Evolutionary conservation across 768 basidiomycete genomes (phyloP).

Genomic region (Mycena sanguinolenta): DNA sequence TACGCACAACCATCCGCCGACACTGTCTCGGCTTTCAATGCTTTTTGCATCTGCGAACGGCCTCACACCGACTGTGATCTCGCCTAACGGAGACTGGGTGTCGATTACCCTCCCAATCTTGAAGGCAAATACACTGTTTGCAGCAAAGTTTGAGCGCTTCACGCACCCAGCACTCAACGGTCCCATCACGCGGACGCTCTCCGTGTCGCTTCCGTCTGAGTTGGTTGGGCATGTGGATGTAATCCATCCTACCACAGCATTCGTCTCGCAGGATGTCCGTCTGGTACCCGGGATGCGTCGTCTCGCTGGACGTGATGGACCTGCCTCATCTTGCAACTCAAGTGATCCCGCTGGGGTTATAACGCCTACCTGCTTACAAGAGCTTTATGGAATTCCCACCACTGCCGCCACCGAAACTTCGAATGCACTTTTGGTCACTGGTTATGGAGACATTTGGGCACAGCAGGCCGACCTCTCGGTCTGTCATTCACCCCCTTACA

Average conservation of each 20-base stretch:
- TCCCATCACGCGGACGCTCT: no score
- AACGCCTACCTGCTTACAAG: slow-evolving; percentile 18
- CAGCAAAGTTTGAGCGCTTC: slow-evolving; percentile 9
- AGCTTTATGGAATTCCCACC: no score
- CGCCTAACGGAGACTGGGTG: no score
- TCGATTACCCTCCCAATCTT: slow-evolving; percentile 15
- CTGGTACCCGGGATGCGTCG: not conserved
- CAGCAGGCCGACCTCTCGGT: slow-evolving; percentile 9
- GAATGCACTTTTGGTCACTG: slow-evolving; percentile 19
- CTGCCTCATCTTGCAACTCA: slow-evolving; percentile 9
- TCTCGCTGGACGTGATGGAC: no score
- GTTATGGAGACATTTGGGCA: slow-evolving; percentile 9
- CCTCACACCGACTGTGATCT: no score
- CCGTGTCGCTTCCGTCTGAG: not conserved
- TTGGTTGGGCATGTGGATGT: slow-evolving; percentile 26
- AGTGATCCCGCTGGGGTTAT: slow-evolving; percentile 1
- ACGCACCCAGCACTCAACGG: not conserved
- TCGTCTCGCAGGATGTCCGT: not conserved
- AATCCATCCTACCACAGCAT: slow-evolving; percentile 12
- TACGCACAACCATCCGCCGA: slow-evolving; percentile 9
- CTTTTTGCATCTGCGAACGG: slow-evolving; percentile 15
- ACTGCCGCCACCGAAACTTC: not conserved
- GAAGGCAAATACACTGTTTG: slow-evolving; percentile 17
- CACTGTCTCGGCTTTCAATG: slow-evolving; percentile 3
- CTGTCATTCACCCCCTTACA: not conserved